Evolutionary conservation across 345 rosid genomes (phyloP), one percentile per base, ranked within the genome.

Genomic region (Nasturtium officinale): DNA sequence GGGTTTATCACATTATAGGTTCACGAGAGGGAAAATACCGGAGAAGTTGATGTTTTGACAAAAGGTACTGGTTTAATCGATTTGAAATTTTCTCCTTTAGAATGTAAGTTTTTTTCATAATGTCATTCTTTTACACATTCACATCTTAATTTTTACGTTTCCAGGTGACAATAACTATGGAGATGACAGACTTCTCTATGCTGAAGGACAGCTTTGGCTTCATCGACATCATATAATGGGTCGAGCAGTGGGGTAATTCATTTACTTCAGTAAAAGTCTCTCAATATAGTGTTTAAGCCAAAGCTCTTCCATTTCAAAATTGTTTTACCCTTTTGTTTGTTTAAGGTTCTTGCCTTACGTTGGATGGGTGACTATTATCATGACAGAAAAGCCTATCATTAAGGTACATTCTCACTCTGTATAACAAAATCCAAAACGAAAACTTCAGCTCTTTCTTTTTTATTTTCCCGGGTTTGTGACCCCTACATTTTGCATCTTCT

Each of bases 321-420:
- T 5, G 26, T 10, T 53, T 3, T 58, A 11, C 37, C 59, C 18
- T 63, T 68, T 76, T 9, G 47, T 25, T 9, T 76, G 15, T 65
- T 76, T 77, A 77, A 92, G 98, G 73, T 91, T 89, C 81, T 76
- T 91, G 73, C 97, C 97, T 40, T 88, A 89, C 62, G 96, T 87
- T 26, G 98, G 97, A 50, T 94, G 97, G 97, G 92, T 88, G 58
- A 94, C 98, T n/a, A 94, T 94, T 32, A 80, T 94, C 52, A 94
- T 94, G 95, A 94, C 98, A 2, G 98, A 94, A 65, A 91, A 94
- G 61, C 98, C 98, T 30, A 79, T 94, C 64, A 82, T 94, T 73
- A 89, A 94, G 97, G 93, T 88, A 59, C 18, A 32, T 60, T 61
- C 46, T 50, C 71, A 37, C 23, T 69, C 52, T 10, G 2, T 10